phyloP scores from a whole-genome alignment of 371 early-diverging fungal species.

The Rhizopus microsporus region DNA sequence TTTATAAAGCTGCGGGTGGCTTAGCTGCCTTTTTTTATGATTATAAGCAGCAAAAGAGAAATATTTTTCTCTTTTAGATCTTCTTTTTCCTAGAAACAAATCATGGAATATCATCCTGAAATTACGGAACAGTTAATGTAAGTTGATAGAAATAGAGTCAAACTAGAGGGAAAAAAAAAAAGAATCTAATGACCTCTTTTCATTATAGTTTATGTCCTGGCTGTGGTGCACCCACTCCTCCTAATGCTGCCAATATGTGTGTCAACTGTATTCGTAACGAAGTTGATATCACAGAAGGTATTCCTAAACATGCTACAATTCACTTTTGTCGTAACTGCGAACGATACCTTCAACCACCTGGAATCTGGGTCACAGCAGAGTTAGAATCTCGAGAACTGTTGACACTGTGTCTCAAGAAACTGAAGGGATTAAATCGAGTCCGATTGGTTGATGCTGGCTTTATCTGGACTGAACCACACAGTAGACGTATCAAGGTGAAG shows the following conservation, averaged over 20 bases:
- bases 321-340: conserved; percentile 97
- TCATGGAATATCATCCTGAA: conserved; percentile 54
- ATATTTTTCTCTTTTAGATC: conserved; percentile 1
- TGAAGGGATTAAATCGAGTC: conserved; percentile 89
- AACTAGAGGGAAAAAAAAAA: not conserved
- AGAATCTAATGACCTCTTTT: not conserved
- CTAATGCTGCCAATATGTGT: conserved; percentile 98
- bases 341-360: conserved; percentile 97
- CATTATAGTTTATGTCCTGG: conserved; percentile 78
- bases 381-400: conserved; percentile 95
- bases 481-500: conserved; percentile 92
- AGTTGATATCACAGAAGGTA: conserved; percentile 97
- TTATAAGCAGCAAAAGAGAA: not conserved
- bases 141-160: conserved; percentile 3
- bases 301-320: conserved; percentile 93
- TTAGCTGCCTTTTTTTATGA: not conserved
- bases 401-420: conserved; percentile 91
- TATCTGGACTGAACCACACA: conserved; percentile 99
- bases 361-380: conserved; percentile 86
- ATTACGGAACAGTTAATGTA: conserved; percentile 56
- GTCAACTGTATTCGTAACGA: conserved; percentile 95
- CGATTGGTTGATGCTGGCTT: conserved; percentile 98
- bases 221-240: conserved; percentile 96
- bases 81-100: not conserved
- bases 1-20: conserved; percentile 1